Conservation (phyloP, 139 green algal genomes). For the Coccomyxa sp. region DNA sequence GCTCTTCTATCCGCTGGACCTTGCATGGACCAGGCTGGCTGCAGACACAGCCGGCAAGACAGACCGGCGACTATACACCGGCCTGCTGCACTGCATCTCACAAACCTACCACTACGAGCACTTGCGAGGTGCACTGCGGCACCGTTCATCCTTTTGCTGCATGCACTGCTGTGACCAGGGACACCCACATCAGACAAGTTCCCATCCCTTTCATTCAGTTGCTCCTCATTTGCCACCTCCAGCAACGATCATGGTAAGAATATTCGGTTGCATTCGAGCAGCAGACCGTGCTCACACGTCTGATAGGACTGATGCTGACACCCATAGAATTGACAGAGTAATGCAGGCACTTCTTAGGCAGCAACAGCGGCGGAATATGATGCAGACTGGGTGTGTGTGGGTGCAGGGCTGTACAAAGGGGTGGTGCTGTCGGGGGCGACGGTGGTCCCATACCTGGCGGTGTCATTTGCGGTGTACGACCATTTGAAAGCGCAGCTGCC, state of each 20-base stretch:
- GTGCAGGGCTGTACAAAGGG: slow-evolving; percentile 53
- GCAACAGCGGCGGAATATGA: background rate
- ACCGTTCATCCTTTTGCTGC: background rate
- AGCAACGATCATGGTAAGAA: background rate
- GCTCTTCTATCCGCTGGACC: slow-evolving; percentile 60
- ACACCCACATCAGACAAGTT: background rate
- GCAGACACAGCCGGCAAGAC: slow-evolving; percentile 30
- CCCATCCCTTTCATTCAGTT: background rate
- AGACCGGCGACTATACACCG: slow-evolving; percentile 18
- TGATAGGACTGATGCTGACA: background rate
- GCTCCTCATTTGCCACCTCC: no score
- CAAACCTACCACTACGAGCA: slow-evolving; percentile 9
- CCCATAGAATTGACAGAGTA: background rate
- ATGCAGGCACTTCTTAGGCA: background rate
- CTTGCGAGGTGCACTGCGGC: background rate
- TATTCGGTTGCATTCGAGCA: background rate
- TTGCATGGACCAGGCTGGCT: slow-evolving; percentile 51
- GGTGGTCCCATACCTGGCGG: slow-evolving; percentile 52
- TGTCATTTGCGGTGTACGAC: slow-evolving; percentile 43
- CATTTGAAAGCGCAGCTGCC: slow-evolving; percentile 34
- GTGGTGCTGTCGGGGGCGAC: slow-evolving; percentile 38
- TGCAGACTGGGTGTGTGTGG: background rate
- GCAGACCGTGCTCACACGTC: background rate
- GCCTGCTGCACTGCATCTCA: slow-evolving; percentile 20
- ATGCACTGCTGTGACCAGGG: background rate